Evolutionary conservation across 148 eudicot species (phyloP), one percentile per base, ranked within the genome.

Genomic region (Vaccinium macrocarpon): DNA sequence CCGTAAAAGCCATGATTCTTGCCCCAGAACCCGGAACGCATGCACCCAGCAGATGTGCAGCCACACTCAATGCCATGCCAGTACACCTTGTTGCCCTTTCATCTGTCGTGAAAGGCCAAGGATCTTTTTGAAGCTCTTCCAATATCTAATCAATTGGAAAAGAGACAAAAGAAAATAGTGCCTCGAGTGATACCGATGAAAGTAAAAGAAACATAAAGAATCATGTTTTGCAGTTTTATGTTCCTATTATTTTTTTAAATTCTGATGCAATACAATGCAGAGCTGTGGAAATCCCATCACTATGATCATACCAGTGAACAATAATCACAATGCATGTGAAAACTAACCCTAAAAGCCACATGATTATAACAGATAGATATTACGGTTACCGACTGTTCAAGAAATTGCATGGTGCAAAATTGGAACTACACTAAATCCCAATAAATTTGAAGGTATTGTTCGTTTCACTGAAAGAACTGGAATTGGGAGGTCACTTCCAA

Each of bases 121-220:
- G 95, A 91, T 96, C 99, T 90, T 93, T 93, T 87, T 96, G 98
- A 88, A 96, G 98, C 92, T 94, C 99, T 88, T 96, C 99, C 80
- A 96, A 87, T 76, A 96, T 87, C 99, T 96, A 71, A 80, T 50
- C 57, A 48, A 82, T 57, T 78, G 50, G 81, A 38, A 50, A 53
- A 21, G 76, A 59, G 14, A 52, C 29, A 9, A 29, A 21, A 15
- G 19, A 49, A n/a, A 12, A 56, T 1, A 78, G 25, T 23, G 46
- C 19, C 49, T 75, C 23, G 12, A 42, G 79, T 49, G 13, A 53
- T 78, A 46, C 64, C 81, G 29, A 78, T 52, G 57, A 79, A 80
- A 16, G 62, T 21, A 79, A 80, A 62, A 10, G 55, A 59, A 71
- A 76, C 52, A 78, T 23, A 29, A 57, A 76, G 71, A 50, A 32